Evolutionary conservation across 1,284 basidiomycete genomes (phyloP), one percentile per base, ranked within the genome.

Genomic region (Fistulina hepatica): DNA sequence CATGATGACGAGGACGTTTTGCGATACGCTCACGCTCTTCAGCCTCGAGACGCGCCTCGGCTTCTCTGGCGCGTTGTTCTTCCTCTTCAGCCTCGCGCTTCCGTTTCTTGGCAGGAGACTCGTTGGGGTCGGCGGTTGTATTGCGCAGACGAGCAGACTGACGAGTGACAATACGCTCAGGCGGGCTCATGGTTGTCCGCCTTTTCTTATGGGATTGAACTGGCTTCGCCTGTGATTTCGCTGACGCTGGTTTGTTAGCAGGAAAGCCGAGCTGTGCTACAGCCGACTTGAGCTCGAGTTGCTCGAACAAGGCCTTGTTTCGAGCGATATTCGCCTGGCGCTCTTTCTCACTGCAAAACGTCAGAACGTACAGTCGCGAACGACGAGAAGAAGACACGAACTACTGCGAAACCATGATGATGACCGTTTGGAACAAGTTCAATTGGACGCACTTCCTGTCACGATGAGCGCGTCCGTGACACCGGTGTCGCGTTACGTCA

Each of bases 251-350:
- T 21, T 47, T 47, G 37, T 60, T 64, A 12, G 46, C 49, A n/a
- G 61, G 52, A 15, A 68, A 52, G n/a, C 65, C 66, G 5, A 80
- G 60, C n/a, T 59, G 54, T 6, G 62, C 56, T 12, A 69, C 65
- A 3, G 71, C 74, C 46, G 73, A 71, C 45, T 73, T 71, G 22
- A 86, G 60, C 13, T 80, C 72, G 16, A 88, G 68, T 49, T 80
- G 58, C 42, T 79, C 75, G 22, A 88, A 64, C 6, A 86, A 61
- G 8, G 73, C 78, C 28, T 71, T 74, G 52, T 88, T 88, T 33
- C 80, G 69, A 9, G 79, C 81, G 36, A 88, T 85, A 49, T 84
- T 86, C 6, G 73, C 76, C 50, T 80, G 73, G 11, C 83, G 76
- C 49, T 83, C 77, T 22, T 69, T 58, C 57, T 86, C 83, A 51